These are phyloP conservation scores for Kickxella alabastrina DNA, from an alignment of 192 early-diverging fungal species.

Conservation along the genomic window DNA sequence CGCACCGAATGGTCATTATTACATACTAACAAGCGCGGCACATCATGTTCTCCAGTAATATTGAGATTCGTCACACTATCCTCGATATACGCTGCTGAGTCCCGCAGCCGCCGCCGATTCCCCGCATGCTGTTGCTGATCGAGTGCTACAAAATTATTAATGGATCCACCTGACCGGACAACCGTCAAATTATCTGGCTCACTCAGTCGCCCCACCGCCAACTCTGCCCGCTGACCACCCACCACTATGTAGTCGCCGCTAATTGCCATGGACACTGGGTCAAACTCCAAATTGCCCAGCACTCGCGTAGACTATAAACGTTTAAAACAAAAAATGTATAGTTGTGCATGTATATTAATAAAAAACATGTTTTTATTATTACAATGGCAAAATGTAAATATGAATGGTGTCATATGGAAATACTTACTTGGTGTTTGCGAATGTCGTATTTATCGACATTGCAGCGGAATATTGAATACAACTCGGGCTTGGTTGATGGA, in stretches of 20 bases:
- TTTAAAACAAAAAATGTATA: neutral
- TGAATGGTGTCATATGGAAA: too few species aligned
- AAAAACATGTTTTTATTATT: too few species aligned
- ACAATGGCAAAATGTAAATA: too few species aligned
- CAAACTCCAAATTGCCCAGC: slow-evolving; percentile 71
- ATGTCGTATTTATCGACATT: slow-evolving; percentile 56
- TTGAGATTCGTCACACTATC: slow-evolving; percentile 86
- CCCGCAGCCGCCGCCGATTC: slow-evolving; percentile 35
- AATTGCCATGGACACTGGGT: slow-evolving; percentile 72
- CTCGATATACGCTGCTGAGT: slow-evolving; percentile 53
- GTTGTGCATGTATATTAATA: too few species aligned
- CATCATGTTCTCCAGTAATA: slow-evolving; percentile 33
- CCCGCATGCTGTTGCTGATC: slow-evolving; percentile 21
- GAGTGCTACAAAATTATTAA: slow-evolving; percentile 49
- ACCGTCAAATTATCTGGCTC: slow-evolving; percentile 23
- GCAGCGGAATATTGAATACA: slow-evolving; percentile 67
- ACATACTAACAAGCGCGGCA: slow-evolving; percentile 77
- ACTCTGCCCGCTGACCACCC: slow-evolving; percentile 85
- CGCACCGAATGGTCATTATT: slow-evolving; percentile 96
- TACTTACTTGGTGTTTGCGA: slow-evolving; percentile 44
- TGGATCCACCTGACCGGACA: slow-evolving; percentile 35
- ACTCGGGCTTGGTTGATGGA: slow-evolving; percentile 64
- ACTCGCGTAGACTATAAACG: slow-evolving; percentile 50
- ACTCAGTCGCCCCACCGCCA: slow-evolving; percentile 62
- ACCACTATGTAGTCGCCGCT: slow-evolving; percentile 82